Evolutionary conservation across 2,329 filamentous ascomycete species (phyloP).

Genomic region (Trichothecium sympodiale): DNA sequence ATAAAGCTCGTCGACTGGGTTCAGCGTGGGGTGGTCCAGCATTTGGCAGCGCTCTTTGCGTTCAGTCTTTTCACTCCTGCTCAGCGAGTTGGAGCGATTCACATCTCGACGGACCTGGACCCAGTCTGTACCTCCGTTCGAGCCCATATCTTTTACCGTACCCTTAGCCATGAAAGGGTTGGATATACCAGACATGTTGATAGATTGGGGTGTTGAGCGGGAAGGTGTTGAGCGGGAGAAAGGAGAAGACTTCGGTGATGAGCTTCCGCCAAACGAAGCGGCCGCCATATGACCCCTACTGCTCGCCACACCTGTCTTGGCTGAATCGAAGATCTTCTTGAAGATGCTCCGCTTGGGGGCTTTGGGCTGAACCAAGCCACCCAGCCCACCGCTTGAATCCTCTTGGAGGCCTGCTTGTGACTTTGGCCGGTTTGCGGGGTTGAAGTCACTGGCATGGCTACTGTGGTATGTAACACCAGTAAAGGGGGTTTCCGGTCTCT

Average conservation of each 20-base stretch:
- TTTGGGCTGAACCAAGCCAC: constrained; percentile 67
- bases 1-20: constrained; percentile 80
- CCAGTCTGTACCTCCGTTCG: constrained; percentile 64
- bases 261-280: constrained; percentile 26
- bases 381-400: constrained; percentile 59
- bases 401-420: constrained; percentile 55
- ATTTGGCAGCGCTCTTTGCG: constrained; percentile 84
- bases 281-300: constrained; percentile 75
- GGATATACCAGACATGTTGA: constrained; percentile 22
- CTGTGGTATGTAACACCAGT: constrained; percentile 85
- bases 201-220: constrained; percentile 34
- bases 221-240: constrained; percentile 29
- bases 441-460: constrained; percentile 58
- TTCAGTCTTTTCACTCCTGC: constrained; percentile 76
- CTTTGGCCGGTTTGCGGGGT: constrained; percentile 37
- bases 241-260: constrained; percentile 29
- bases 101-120: constrained; percentile 95
- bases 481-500: constrained; percentile 52
- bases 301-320: constrained; percentile 86
- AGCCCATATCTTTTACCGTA: constrained; percentile 59
- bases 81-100: constrained; percentile 88
- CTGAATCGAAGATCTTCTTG: constrained; percentile 88
- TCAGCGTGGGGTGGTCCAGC: constrained; percentile 81
- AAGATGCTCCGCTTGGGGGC: constrained; percentile 82
- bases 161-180: constrained; percentile 30